Evolutionary conservation across 2,329 filamentous ascomycete genomes (phyloP), one percentile per base, ranked within the genome.

Genomic region (Thelonectria blattea): DNA sequence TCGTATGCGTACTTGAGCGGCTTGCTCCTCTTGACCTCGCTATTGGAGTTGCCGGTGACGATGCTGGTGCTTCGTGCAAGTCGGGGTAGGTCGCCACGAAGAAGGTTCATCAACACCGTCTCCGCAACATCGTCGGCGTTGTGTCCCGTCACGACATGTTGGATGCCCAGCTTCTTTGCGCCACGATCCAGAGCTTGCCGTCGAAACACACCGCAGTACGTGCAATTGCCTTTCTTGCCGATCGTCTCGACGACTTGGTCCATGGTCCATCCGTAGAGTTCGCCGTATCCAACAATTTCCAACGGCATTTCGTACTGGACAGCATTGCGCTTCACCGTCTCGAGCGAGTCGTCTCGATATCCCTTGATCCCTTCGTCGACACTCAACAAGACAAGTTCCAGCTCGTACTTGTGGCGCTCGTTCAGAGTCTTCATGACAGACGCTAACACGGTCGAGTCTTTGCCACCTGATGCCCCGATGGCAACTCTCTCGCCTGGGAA

Each of bases 201-300:
- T 55, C 95, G 85, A 74, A 99, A 99, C 17, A 99, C 95, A 14
- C 95, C 95, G 72, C 95, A 99, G 73, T 99, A 99, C 30, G 96
- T 99, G 83, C 95, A 99, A 77, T 99, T 99, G 30, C 94, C 93
- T 76, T 97, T 98, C 80, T 97, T 98, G 14, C 95, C 95, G 52
- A 99, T 91, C 49, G 94, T 92, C 71, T 93, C 91, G 4, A 99
- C 96, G 10, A 99, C 95, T 73, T 98, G 92, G 72, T 99, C 95
- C 95, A 99, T 99, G 1, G 93, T 97, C 95, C 95, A 99, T 9
- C 94, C 95, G 74, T 99, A 99, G 10, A 99, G 81, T 71, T 97
- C 91, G 55, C 89, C 90, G 71, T 99, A 99, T 51, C 94, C 93
- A 51, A 99, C 87, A 57, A 99, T 96, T 69, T 92, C 91, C 50